These are phyloP conservation scores for Daldinia sp. DNA, from an alignment of 2,329 filamentous ascomycete species.

Conservation along the genomic window DNA sequence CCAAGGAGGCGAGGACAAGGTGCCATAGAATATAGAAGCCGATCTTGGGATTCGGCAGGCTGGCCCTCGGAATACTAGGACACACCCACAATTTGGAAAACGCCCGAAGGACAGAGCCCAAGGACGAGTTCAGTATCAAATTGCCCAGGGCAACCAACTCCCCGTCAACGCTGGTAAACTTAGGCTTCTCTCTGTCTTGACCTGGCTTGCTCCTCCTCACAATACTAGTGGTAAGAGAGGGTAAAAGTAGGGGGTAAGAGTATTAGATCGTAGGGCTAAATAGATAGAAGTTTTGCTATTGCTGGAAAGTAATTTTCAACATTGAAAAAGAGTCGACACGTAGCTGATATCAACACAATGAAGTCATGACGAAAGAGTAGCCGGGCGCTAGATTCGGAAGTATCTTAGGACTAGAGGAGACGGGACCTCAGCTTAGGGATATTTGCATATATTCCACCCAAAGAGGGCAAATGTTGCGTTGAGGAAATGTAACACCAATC, in stretches of 20 bases:
- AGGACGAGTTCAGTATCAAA: constrained; percentile 23
- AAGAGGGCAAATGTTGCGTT: constrained; percentile 25
- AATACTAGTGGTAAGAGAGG: constrained; percentile 25
- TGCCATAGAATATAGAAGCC: constrained; percentile 44
- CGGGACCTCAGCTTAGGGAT: constrained; percentile 20
- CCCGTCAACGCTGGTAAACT: constrained; percentile 26
- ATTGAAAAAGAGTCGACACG: constrained; percentile 15
- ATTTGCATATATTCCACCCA: constrained; percentile 32
- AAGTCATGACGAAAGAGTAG: constrained; percentile 27
- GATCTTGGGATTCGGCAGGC: constrained; percentile 38
- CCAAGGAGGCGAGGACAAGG: constrained; percentile 40
- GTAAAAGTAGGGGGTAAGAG: constrained; percentile 13
- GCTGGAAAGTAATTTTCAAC: constrained; percentile 14
- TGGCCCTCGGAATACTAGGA: constrained; percentile 26
- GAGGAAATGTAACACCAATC: constrained; percentile 25
- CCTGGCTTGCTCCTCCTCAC: constrained; percentile 13
- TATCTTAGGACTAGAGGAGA: constrained; percentile 17
- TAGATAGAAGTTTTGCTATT: constrained; percentile 13
- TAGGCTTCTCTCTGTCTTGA: constrained; percentile 18
- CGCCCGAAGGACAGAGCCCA: constrained; percentile 12
- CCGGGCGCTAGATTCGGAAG: constrained; percentile 18
- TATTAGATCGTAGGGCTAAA: constrained; percentile 11
- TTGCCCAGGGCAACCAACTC: constrained; percentile 18
- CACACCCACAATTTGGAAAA: constrained; percentile 37
- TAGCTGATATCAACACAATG: constrained; percentile 30